Evolutionary conservation across 495 filamentous ascomycete genomes (phyloP), one percentile per base, ranked within the genome.

Genomic region (Lichenothelia convexa): DNA sequence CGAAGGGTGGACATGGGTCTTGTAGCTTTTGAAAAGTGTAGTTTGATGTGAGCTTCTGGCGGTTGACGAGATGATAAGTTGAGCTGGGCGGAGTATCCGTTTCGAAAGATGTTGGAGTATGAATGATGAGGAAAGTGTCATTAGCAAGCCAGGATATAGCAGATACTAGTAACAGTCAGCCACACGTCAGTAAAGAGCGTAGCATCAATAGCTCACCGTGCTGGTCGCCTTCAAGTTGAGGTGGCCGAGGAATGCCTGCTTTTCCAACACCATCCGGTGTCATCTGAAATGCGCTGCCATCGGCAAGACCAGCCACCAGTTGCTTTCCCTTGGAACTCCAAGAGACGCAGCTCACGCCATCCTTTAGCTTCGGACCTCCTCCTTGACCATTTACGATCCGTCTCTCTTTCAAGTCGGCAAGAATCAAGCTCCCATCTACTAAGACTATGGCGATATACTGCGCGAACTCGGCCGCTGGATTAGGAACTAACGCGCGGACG

Each of bases 281-380:
- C 72, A 94, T 75, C 49, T 93, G 87, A 40, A 68, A 73, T 24
- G 75, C 72, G 16, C 73, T 73, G 34, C 87, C 89, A 56, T 93
- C 72, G 13, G 64, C 75, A 45, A 91, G 67, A 20, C 91, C 91
- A 44, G 84, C 91, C 4, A 94, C 68, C 17, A 99, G 62, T 52
- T 93, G 86, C 51, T 92, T 95, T 29, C 91, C 91, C 46, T 73
- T 80, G 35, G 70, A 75, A 50, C 87, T 95, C 91, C 91, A 99
- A 27, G 79, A 73, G 2, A 85, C 71, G 50, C 78, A 87, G 48
- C 78, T 85, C 9, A 93, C 86, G 19, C 76, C 73, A 19, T 69
- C 59, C 41, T 73, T 78, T 40, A 92, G 54, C 0, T 76, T 57
- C 27, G 67, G 69, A n/a, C n/a, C n/a, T 6, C 85, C 80, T 43